Evolutionary conservation across 345 rosid species (phyloP), one percentile per base, ranked within the genome.

Genomic region (Raphanus raphanistrum): DNA sequence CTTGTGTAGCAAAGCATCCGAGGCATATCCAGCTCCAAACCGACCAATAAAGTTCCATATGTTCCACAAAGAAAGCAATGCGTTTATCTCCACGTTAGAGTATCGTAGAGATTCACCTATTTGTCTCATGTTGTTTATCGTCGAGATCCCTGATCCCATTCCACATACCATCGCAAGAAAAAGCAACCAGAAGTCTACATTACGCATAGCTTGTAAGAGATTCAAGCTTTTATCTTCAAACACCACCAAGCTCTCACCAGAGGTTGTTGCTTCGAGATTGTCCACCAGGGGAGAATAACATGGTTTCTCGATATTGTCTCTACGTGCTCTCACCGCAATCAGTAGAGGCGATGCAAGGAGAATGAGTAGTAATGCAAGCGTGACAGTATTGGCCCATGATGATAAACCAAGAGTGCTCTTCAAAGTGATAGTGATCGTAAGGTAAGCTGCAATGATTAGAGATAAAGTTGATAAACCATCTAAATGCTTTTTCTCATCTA

Each of bases 31-130:
- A 5, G 80, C 97, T 43, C 93, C 92, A 21, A 91, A 90, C 32
- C 97, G 88, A 36, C 97, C 98, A 12, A 90, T 88, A 74, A 91
- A 93, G 76, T 90, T 91, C 98, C 98, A 93, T 85, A 90, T 90
- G 72, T 85, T 90, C 84, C 84, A 82, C 38, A 90, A 76, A 25
- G 97, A 79, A 63, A 93, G 88, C 78, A 90, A 66, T 4, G 97
- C 83, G 70, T 74, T 87, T 71, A 80, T 87, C 77, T 88, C 95
- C 3, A 65, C 25, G 16, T 63, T 85, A 6, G 86, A 70, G 79
- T 79, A 79, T 7, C 86, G 84, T 5, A 94, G 94, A 21, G 98
- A 94, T 74, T 88, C 90, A 4, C 97, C 98, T 3, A 94, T 76
- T 70, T 94, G 94, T 82, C 94, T 87, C 10, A 94, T 78, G 80